These are phyloP conservation scores for Calophaca sinica DNA, from an alignment of 306 rosid species.

Conservation along the genomic window DNA sequence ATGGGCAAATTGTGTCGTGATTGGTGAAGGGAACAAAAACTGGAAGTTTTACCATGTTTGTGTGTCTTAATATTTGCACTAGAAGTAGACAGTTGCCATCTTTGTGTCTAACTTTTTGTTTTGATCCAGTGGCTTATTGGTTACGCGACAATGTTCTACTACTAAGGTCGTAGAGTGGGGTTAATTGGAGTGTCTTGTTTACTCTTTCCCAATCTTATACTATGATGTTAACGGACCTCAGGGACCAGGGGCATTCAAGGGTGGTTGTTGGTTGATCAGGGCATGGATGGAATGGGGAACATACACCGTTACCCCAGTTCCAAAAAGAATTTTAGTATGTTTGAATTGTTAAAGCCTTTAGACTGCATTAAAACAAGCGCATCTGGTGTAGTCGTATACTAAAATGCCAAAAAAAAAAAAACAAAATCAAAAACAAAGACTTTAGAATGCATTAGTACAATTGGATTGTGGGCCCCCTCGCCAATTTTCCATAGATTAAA, in stretches of 20 bases:
- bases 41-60: background rate
- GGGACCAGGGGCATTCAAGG: background rate
- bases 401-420: no score
- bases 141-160: background rate
- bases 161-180: background rate
- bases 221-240: background rate
- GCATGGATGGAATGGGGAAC: background rate
- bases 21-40: background rate
- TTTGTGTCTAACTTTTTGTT: background rate
- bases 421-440: no score
- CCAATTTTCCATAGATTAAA: slow-evolving; percentile 29
- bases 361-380: no score
- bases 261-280: background rate
- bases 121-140: background rate
- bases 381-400: no score
- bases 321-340: no score
- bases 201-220: background rate
- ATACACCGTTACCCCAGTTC: no score
- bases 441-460: no score
- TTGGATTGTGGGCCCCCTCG: slow-evolving; percentile 24
- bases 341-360: no score
- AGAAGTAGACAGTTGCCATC: background rate
- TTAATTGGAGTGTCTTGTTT: background rate
- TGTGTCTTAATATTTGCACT: background rate
- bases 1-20: background rate